phyloP scores from a whole-genome alignment of 176 grass and related monocot species.

The Phyllostachys edulis region DNA sequence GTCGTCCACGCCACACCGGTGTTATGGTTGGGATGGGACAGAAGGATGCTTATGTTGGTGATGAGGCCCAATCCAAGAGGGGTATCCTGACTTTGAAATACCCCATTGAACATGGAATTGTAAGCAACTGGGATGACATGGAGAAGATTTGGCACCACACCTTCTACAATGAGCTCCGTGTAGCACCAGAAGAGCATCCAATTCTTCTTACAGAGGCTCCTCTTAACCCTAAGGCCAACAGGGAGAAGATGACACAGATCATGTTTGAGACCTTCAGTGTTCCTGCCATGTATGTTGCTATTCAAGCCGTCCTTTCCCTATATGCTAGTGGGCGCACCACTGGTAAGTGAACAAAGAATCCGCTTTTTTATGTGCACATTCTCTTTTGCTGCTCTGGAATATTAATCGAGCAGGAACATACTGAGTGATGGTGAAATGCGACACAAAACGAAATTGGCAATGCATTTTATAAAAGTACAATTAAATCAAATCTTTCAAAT shows the following conservation, averaged over 20 bases:
- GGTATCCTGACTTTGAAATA: conserved; percentile 88
- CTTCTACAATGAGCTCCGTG: conserved; percentile 90
- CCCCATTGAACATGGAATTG: conserved; percentile 80
- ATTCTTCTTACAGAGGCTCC: conserved; percentile 82
- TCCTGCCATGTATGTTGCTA: conserved; percentile 89
- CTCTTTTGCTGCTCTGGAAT: background rate
- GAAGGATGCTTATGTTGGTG: conserved; percentile 86
- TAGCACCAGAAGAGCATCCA: conserved; percentile 85
- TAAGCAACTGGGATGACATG: conserved; percentile 96
- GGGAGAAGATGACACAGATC: conserved; percentile 97
- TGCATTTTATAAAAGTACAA: background rate
- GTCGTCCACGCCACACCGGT: conserved; percentile 78
- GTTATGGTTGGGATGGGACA: conserved; percentile 97
- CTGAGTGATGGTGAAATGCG: background rate
- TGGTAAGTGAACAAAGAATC: conserved; percentile 49
- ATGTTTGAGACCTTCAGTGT: conserved; percentile 90
- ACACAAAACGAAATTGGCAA: background rate
- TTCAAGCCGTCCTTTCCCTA: conserved; percentile 80
- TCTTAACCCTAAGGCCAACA: conserved; percentile 78
- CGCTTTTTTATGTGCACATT: conserved; percentile 6
- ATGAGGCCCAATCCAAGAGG: conserved; percentile 89
- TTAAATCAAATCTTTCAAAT: background rate
- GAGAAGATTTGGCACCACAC: conserved; percentile 95
- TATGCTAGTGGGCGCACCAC: conserved; percentile 89
- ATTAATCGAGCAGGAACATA: background rate